phyloP scores from a whole-genome alignment of 23 red algal genomes.

The Gracilariopsis chorda region DNA sequence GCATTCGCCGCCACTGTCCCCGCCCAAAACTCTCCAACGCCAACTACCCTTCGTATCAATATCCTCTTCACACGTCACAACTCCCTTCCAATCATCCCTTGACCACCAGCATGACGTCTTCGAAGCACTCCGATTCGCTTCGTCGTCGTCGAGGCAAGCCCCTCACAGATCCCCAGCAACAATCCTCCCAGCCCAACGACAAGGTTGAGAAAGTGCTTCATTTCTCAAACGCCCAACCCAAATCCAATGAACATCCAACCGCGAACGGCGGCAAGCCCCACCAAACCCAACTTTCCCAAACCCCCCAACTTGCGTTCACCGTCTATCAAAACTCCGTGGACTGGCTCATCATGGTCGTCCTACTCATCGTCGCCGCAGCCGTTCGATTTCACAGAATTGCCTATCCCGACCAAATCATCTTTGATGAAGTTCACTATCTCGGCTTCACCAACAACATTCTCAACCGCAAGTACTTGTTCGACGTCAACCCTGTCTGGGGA shows the following conservation, averaged over 20 bases:
- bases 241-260: background rate
- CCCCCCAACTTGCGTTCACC: background rate
- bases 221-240: background rate
- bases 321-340: background rate
- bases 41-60: too few relatives aligned
- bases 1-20: too few relatives aligned
- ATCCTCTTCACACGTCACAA: too few relatives aligned
- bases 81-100: background rate
- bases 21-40: too few relatives aligned
- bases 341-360: background rate
- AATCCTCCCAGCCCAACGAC: background rate
- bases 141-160: background rate
- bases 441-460: conserved; percentile 75
- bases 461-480: conserved; percentile 82
- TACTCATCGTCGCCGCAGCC: background rate
- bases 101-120: background rate
- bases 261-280: background rate
- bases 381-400: conserved; percentile 43
- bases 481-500: conserved; percentile 92
- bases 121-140: background rate
- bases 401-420: conserved; percentile 57
- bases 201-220: background rate
- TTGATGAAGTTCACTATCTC: conserved; percentile 94
- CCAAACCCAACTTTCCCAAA: background rate
- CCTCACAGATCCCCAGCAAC: background rate